Base-by-base conservation (phyloP, 768 basidiomycete species). In the Asterophora lycoperdoides region DNA sequence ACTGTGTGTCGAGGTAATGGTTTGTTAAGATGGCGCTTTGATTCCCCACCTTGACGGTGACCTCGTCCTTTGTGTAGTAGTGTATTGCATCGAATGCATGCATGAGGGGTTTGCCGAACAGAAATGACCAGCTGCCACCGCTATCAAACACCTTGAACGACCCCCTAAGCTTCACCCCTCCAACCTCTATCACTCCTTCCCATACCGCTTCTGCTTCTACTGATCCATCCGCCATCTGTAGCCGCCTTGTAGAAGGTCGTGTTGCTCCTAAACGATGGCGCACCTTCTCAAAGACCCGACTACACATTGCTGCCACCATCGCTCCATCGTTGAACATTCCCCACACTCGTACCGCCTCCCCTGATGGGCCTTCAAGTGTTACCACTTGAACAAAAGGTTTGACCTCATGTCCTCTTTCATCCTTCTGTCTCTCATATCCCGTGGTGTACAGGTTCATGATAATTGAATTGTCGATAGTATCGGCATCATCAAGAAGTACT, bases 301-400 rank as follows among this genome's bases (percentile, higher is more conserved):
- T 29, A 34, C 33, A 34, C 33, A 34, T 34, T 9, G 33, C 33
- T 4, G 9, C 33, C 33, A 34, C 33, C 33, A 34, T 34, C 9
- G 33, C 33, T 8, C 33, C 33, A 11, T n/a, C 33, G 14, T 34
- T 5, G 19, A 64, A 60, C 11, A 62, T 20, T 6, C 48, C 55
- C 7, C 50, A 30, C 9, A 56, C 37, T 9, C 52, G 13, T 35
- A 63, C 56, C 1, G 49, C 42, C 39, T 57, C 54, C 10, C 57
- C 58, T 4, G 49, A 19, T 1, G 42, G 41, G 11, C 58, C 59
- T 3, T 48, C 33, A 11, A 34, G n/a, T 14, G 14, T 11, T 11
- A 14, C 33, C 10, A 34, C 4, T 34, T n/a, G 33, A 10, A 55
- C 45, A 41, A 67, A 67, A 11, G 63, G 60, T 14, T 48, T 32